Evolutionary conservation across 2,329 filamentous ascomycete genomes (phyloP).

Genomic region (Penicillium sp.): DNA sequence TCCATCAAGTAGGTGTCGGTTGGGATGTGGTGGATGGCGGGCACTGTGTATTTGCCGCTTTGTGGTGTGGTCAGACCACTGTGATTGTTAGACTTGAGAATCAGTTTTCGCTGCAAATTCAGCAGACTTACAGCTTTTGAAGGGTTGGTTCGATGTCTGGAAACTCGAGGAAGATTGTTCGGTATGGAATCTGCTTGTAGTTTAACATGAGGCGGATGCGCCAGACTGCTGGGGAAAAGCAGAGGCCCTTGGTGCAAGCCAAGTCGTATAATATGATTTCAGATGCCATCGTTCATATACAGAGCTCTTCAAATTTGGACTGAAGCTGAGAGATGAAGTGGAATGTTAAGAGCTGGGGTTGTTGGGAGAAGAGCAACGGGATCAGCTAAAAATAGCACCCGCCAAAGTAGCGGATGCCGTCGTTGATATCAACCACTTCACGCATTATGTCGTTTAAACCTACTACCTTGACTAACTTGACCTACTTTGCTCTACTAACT

Average conservation of each 20-base stretch:
- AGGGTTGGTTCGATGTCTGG: constrained; percentile 46
- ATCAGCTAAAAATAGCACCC: no score
- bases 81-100: not conserved
- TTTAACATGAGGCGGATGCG: constrained; percentile 49
- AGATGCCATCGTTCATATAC: not conserved
- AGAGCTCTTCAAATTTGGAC: no score
- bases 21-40: constrained; percentile 44
- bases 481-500: no score
- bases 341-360: no score
- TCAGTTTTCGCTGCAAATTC: not conserved
- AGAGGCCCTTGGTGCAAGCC: constrained; percentile 41
- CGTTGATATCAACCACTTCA: no score
- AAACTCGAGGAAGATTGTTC: constrained; percentile 46
- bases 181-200: constrained; percentile 46
- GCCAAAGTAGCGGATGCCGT: no score
- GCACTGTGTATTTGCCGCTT: constrained; percentile 42
- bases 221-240: constrained; percentile 48
- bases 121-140: constrained; percentile 39
- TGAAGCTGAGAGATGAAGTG: no score
- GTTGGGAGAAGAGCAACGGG: no score
- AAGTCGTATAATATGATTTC: constrained; percentile 46
- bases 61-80: constrained; percentile 28
- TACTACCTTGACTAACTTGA: no score
- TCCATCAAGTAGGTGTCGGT: constrained; percentile 45
- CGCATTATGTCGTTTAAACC: no score